Evolutionary conservation across 352 stramenopile genomes (phyloP), one percentile per base, ranked within the genome.

Genomic region (Phytophthora chlamydospora): DNA sequence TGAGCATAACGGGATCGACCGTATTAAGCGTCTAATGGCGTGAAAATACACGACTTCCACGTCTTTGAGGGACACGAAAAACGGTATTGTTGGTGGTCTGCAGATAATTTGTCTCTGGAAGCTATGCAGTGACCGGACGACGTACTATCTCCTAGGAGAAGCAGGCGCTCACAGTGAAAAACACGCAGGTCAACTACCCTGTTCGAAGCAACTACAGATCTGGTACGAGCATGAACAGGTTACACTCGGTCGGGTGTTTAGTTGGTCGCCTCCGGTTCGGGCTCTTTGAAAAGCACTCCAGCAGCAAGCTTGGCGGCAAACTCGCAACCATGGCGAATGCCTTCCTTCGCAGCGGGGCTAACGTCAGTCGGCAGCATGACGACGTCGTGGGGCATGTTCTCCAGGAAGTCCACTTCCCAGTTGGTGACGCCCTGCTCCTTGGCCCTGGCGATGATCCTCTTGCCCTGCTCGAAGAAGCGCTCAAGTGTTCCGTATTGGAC

Each of bases 51-150:
- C 51, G 24, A 55, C 58, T 46, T 43, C 52, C 63, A 60, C 62
- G 63, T 69, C 54, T 75, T 76, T 74, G 55, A 66, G 58, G 58
- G 63, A 71, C 60, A 74, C 48, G 45, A 14, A 61, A 58, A 35
- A 41, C 6, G 44, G 9, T 52, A 9, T 19, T 32, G 31, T 9
- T 12, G 45, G 12, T 58, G 53, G 52, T 32, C 21, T 24, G 21
- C 21, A 24, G 21, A 24, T 24, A 24, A 24, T 24, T 24, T 24
- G 21, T 24, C 21, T 24, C 21, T 24, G 3, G 21, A 24, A 24
- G 21, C 21, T 24, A 24, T 24, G 21, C 21, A 24, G 21, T 24
- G 21, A 24, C 21, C 3, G 21, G 21, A 24, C 21, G 21, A 24
- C 21, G 21, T 24, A 3, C 21, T 24, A 24, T 3, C 21, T 24